phyloP scores from a whole-genome alignment of 2,329 filamentous ascomycete genomes.

The Alternaria arborescens region DNA sequence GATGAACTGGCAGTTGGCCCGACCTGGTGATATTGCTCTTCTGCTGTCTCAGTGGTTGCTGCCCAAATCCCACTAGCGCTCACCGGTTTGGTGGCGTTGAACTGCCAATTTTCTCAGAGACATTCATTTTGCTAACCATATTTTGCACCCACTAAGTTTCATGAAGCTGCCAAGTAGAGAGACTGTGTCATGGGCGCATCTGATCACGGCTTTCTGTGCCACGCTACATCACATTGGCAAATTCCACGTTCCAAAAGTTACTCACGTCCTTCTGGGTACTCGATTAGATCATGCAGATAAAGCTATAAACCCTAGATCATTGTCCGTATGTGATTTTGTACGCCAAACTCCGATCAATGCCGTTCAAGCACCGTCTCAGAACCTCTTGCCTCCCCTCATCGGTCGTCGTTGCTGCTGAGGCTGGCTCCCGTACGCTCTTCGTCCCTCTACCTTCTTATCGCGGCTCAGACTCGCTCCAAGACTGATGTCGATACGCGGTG shows the following conservation, averaged over 20 bases:
- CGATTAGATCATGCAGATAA: constrained; percentile 5
- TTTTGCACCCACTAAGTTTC: neutral
- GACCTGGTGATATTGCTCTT: neutral
- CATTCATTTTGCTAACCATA: neutral
- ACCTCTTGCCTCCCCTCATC: constrained; percentile 57
- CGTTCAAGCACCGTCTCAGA: constrained; percentile 16
- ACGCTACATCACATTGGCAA: neutral
- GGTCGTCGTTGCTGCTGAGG: constrained; percentile 66
- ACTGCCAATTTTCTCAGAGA: neutral
- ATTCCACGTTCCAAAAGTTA: neutral
- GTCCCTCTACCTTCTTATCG: constrained; percentile 70
- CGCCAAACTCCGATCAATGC: constrained; percentile 25
- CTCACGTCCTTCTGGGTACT: neutral
- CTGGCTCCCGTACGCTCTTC: constrained; percentile 81
- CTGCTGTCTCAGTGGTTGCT: constrained; percentile 8
- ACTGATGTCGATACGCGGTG: constrained; percentile 80
- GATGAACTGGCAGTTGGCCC: constrained; percentile 31
- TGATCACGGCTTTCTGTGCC: no score
- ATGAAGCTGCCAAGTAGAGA: neutral
- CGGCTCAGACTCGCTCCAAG: constrained; percentile 78
- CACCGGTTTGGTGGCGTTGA: constrained; percentile 20
- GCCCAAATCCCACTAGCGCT: constrained; percentile 1
- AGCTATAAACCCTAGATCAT: constrained; percentile 2
- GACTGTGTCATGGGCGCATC: no score
- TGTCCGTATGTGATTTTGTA: constrained; percentile 16